Conservation (phyloP, 768 basidiomycete genomes). For the Suillus placidus region DNA sequence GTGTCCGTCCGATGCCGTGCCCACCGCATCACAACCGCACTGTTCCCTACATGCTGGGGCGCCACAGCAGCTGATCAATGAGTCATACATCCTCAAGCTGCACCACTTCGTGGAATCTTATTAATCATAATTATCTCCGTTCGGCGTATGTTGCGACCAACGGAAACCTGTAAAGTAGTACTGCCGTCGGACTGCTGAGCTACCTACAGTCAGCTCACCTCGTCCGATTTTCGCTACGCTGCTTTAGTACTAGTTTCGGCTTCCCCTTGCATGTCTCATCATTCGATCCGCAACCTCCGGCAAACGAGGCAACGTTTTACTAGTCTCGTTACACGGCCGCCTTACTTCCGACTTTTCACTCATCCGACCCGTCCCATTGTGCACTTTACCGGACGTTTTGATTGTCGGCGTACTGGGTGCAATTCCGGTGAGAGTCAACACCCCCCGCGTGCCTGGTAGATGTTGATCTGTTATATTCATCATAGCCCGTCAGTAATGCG, state of each 20-base stretch:
- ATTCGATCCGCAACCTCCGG: slow-evolving; percentile 6
- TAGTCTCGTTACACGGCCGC: not conserved
- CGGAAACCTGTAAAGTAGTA: not conserved
- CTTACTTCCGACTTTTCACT: not conserved
- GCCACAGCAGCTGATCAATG: slow-evolving; percentile 7
- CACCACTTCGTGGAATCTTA: too few relatives aligned
- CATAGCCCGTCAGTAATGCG: not conserved
- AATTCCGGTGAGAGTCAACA: not conserved
- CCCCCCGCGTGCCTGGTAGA: not conserved
- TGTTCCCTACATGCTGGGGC: not conserved
- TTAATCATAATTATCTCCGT: not conserved
- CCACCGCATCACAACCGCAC: not conserved
- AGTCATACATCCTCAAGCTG: not conserved
- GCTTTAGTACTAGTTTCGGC: slow-evolving; percentile 1
- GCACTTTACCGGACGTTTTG: not conserved
- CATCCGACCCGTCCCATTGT: not conserved
- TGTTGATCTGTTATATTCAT: not conserved
- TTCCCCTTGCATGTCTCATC: not conserved
- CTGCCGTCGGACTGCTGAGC: not conserved
- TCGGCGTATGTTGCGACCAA: not conserved
- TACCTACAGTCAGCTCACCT: not conserved
- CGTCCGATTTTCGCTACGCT: not conserved
- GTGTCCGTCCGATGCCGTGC: not conserved
- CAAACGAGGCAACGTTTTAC: not conserved
- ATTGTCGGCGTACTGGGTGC: not conserved